phyloP scores from a whole-genome alignment of 352 stramenopile species.

The Globisporangium emineosum region DNA sequence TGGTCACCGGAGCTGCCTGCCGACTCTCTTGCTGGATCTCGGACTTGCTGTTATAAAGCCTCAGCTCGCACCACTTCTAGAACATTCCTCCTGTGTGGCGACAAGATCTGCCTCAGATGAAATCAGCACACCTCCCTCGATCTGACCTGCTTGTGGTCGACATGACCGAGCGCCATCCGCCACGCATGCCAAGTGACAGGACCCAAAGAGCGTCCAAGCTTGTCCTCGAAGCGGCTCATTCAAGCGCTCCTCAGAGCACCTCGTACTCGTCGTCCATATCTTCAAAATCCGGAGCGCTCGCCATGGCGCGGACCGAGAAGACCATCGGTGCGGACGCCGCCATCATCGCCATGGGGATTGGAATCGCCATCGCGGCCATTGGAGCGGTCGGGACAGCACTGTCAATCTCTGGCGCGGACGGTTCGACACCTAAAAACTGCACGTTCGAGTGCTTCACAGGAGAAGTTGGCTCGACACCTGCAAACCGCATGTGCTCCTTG shows the following conservation, averaged over 20 bases:
- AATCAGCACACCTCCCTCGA: neutral
- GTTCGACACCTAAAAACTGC: slow-evolving; percentile 15
- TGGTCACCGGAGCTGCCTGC: neutral
- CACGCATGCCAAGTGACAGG: neutral
- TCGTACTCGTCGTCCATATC: slow-evolving; percentile 19
- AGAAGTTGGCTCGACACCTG: slow-evolving; percentile 20
- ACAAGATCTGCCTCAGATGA: neutral
- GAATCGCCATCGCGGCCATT: slow-evolving; percentile 17
- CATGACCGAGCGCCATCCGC: neutral
- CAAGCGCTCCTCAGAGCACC: neutral
- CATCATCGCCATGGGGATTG: slow-evolving; percentile 8
- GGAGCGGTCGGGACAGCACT: slow-evolving; percentile 8
- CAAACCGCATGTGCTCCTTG: slow-evolving; percentile 45
- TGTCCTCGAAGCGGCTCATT: neutral
- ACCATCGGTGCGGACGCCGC: slow-evolving; percentile 15
- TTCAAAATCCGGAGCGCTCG: slow-evolving; percentile 20
- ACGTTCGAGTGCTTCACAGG: slow-evolving; percentile 17
- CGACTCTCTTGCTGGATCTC: neutral
- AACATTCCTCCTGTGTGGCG: slow-evolving; percentile 1
- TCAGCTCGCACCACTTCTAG: neutral
- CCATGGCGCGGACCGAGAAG: slow-evolving; percentile 16
- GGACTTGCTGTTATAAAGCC: neutral
- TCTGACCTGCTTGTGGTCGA: neutral
- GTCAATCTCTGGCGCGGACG: slow-evolving; percentile 22
- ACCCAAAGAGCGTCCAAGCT: neutral